Conservation (phyloP, 768 basidiomycete species). For the Hydnomerulius pinastri region DNA sequence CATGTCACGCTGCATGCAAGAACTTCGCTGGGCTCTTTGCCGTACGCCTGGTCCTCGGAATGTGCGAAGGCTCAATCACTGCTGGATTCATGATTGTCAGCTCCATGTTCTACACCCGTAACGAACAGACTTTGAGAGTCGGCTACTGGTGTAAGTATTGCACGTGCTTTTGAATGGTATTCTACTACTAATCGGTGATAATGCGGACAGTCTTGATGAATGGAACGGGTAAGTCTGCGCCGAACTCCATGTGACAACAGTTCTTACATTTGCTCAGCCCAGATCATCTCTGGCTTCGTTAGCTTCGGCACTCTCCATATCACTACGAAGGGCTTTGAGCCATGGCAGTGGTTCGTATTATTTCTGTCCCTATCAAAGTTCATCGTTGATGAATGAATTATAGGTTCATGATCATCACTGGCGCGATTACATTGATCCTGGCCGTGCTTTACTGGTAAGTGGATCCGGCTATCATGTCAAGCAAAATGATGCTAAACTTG, state of each 20-base stretch:
- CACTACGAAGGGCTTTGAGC: constrained; percentile 53
- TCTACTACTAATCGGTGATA: too few species aligned
- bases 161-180: too few species aligned
- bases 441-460: constrained; percentile 56
- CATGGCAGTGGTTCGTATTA: constrained; percentile 78
- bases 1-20: constrained; percentile 68
- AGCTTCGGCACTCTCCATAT: constrained; percentile 70
- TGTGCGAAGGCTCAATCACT: constrained; percentile 72
- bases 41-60: constrained; percentile 65
- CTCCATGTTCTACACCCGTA: constrained; percentile 77
- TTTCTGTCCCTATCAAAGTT: too few species aligned
- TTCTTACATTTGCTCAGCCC: constrained; percentile 42
- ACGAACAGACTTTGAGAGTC: constrained; percentile 65
- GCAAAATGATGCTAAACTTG: constrained; percentile 2
- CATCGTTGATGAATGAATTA: too few species aligned
- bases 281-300: constrained; percentile 69
- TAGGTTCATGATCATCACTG: constrained; percentile 74
- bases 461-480: not conserved
- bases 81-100: constrained; percentile 78
- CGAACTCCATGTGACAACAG: not conserved
- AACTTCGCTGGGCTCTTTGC: constrained; percentile 66
- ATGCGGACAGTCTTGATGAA: constrained; percentile 86
- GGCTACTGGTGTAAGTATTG: constrained; percentile 84
- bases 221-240: constrained; percentile 62
- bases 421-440: constrained; percentile 53